phyloP scores from a whole-genome alignment of 345 rosid species.

The Eucalyptus pauciflora region DNA sequence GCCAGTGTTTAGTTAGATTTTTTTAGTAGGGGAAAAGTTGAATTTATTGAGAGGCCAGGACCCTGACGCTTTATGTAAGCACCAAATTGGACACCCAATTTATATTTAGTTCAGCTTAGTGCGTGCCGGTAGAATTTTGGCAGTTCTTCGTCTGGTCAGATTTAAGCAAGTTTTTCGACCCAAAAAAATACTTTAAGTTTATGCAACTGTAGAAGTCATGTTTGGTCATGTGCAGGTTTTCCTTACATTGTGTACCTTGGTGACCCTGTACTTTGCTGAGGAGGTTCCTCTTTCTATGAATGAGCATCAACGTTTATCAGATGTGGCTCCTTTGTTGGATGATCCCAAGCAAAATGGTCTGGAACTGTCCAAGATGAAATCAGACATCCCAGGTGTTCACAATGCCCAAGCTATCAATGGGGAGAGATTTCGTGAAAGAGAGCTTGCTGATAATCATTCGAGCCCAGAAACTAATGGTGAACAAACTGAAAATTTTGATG shows the following conservation, averaged over 20 bases:
- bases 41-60: neutral
- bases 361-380: slow-evolving; percentile 32
- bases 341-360: slow-evolving; percentile 32
- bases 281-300: slow-evolving; percentile 57
- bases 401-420: slow-evolving; percentile 18
- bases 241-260: slow-evolving; percentile 68
- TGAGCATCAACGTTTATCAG: slow-evolving; percentile 29
- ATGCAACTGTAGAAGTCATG: neutral
- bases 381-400: slow-evolving; percentile 4
- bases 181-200: neutral
- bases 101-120: neutral
- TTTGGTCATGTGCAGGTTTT: slow-evolving; percentile 52
- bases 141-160: neutral
- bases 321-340: slow-evolving; percentile 80
- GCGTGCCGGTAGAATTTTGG: neutral
- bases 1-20: neutral
- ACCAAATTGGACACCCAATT: neutral
- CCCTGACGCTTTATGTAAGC: neutral
- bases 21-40: neutral
- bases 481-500: slow-evolving; percentile 37
- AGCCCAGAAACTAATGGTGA: slow-evolving; percentile 20
- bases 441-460: slow-evolving; percentile 13
- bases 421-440: slow-evolving; percentile 21
- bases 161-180: neutral
- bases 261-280: slow-evolving; percentile 79